Conservation (phyloP, 2,329 filamentous ascomycete genomes). For the Pestalotiopsis sp. region DNA sequence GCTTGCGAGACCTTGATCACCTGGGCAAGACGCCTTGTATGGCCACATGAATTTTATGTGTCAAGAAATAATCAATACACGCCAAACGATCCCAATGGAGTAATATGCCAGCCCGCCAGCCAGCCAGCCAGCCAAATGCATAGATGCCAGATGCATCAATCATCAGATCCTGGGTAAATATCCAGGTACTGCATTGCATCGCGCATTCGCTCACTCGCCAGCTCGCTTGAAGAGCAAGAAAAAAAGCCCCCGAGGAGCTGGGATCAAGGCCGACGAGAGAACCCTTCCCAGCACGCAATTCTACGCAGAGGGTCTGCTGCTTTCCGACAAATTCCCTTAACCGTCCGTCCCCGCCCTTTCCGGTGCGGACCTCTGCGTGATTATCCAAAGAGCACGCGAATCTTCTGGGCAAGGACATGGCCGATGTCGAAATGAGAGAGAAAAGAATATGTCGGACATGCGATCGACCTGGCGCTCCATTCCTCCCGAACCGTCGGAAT, state of each 20-base stretch:
- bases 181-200: not conserved
- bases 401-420: not conserved
- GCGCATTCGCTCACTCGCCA: not conserved
- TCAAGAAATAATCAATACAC: not conserved
- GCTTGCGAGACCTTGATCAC: not conserved
- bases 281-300: conserved; percentile 21
- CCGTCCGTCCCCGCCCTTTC: conserved; percentile 4
- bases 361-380: conserved; percentile 3
- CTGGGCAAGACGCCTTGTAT: not conserved
- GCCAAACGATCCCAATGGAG: not conserved
- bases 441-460: not conserved
- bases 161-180: not conserved
- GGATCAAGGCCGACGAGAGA: conserved; percentile 18
- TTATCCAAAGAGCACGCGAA: not conserved
- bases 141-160: not conserved
- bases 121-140: not conserved
- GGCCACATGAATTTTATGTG: not conserved
- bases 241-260: not conserved
- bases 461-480: too few species aligned
- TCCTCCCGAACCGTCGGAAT: too few species aligned
- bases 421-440: not conserved
- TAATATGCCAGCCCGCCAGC: too few species aligned
- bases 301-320: not conserved
- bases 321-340: conserved; percentile 9
- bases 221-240: not conserved